Base-by-base conservation (phyloP, 805 yeast genomes). In the Schwanniomyces polymorphus region DNA sequence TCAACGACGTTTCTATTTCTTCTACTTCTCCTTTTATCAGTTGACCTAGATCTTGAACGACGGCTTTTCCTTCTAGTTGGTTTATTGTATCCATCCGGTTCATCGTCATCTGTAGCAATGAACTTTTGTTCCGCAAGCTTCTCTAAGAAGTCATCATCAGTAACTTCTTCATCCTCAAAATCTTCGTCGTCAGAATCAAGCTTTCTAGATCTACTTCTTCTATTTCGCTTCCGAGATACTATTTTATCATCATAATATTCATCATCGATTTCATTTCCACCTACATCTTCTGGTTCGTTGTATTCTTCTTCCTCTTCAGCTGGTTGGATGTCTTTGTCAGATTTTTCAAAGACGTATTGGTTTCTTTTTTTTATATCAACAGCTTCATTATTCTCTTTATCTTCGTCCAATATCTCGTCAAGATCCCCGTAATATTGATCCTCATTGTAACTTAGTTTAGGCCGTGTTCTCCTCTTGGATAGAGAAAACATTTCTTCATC, bases 91-190 rank as follows among this genome's bases (percentile, higher is more conserved):
- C 63, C 61, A 8, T 53, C 54, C 17, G 45, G 51, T 10, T 58
- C 63, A 11, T 62, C 70, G 23, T 70, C 76, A 43, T 72, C 77
- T 1, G 69, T 52, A 25, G 74, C 76, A 41, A 72, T 53, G 41
- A 72, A 72, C 31, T 58, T 55, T 42, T 60, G 60, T 43, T 68
- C 70, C 47, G 65, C 60, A 42, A 71, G 59, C 45, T 55, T 56
- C 35, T 64, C 63, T 12, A 66, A 39, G 41, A 59, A 66, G 12
- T 65, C 70, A 39, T 63, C 69, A 16, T 58, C 60, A 1, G 45
- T 38, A 9, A 51, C 58, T 31, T 48, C 45, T 29, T 52, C 57
- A 14, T 56, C 67, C 12, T 51, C 53, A 39, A 58, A 54, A n/a
- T 58, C 63, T 18, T 52, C 49, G 12, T 56, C 59, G 31, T 59